These are phyloP conservation scores for Closterium sp. DNA, from an alignment of 139 green algal genomes.

Conservation along the genomic window DNA sequence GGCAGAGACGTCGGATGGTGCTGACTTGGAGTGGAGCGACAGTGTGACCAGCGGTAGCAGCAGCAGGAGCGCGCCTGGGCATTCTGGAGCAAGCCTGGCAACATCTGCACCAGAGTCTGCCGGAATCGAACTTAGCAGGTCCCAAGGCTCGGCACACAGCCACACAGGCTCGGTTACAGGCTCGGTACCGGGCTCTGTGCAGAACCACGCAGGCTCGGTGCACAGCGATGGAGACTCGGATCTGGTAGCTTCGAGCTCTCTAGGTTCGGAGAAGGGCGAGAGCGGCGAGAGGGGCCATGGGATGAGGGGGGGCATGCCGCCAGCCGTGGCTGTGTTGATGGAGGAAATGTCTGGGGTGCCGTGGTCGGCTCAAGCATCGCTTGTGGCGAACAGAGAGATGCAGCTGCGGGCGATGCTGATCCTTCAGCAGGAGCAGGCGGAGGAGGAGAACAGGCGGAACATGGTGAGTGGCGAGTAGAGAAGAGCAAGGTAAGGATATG, in stretches of 20 bases:
- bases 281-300: background rate
- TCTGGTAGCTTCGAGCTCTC: background rate
- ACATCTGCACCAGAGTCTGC: background rate
- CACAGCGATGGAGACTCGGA: background rate
- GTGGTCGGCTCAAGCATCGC: background rate
- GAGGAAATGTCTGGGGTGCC: background rate
- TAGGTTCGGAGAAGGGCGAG: background rate
- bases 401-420: background rate
- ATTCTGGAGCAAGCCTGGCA: background rate
- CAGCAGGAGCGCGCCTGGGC: background rate
- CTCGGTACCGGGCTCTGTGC: background rate
- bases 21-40: background rate
- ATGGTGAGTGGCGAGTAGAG: no score
- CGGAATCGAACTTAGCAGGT: background rate
- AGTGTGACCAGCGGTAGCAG: background rate
- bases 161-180: background rate
- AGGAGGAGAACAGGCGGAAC: background rate
- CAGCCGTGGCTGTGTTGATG: background rate
- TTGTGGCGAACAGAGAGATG: background rate
- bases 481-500: no score
- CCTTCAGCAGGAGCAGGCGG: background rate
- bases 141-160: background rate
- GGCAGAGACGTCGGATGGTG: background rate
- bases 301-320: background rate
- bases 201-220: background rate